These are phyloP conservation scores for Pythium guiyangense DNA, from an alignment of 352 stramenopile genomes.

Conservation along the genomic window DNA sequence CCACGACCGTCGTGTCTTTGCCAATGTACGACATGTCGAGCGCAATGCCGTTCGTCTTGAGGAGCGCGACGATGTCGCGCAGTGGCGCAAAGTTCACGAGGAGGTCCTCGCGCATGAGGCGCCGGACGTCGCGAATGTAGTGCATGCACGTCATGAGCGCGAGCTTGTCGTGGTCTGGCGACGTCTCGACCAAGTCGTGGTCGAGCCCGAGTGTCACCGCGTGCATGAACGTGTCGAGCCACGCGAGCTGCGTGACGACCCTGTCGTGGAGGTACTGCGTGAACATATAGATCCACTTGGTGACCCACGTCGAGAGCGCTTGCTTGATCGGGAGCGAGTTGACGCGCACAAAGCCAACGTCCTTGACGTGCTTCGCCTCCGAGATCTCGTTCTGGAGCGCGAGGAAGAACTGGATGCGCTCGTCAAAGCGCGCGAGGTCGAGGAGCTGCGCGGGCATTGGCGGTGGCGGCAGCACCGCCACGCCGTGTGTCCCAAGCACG, in stretches of 20 bases:
- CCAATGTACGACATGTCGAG: constrained; percentile 87
- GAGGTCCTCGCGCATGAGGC: constrained; percentile 79
- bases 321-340: constrained; percentile 95
- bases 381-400: constrained; percentile 87
- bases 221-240: constrained; percentile 87
- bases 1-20: constrained; percentile 65
- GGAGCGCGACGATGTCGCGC: constrained; percentile 70
- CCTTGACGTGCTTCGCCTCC: constrained; percentile 77
- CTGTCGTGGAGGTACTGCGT: constrained; percentile 91
- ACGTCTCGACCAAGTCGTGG: constrained; percentile 28
- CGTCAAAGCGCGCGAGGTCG: constrained; percentile 83
- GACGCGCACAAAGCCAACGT: constrained; percentile 91
- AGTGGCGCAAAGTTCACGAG: constrained; percentile 72
- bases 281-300: constrained; percentile 94
- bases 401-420: constrained; percentile 88
- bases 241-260: constrained; percentile 76
- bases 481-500: neutral
- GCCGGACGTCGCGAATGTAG: constrained; percentile 85
- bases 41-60: constrained; percentile 86
- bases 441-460: constrained; percentile 72
- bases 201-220: constrained; percentile 77
- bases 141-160: constrained; percentile 87
- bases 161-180: constrained; percentile 36
- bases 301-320: constrained; percentile 91
- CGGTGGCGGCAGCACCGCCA: constrained; percentile 20